Evolutionary conservation across 2,329 filamentous ascomycete genomes (phyloP).

Genomic region (Neonectria hederae): DNA sequence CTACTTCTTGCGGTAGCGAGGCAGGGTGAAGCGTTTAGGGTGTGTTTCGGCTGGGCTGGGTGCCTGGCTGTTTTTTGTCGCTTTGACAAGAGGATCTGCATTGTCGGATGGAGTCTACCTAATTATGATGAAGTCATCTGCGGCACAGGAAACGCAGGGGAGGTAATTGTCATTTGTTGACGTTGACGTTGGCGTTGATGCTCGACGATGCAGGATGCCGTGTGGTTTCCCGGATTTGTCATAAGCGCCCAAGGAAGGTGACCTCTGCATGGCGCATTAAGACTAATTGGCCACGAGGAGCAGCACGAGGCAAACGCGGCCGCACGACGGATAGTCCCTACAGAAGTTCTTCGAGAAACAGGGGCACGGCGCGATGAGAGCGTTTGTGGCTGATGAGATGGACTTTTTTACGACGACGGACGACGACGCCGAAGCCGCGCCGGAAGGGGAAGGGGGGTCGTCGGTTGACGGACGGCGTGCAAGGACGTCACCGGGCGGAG

Average conservation of each 20-base stretch:
- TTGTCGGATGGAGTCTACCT: neutral
- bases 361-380: conserved; percentile 2
- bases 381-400: conserved; percentile 1
- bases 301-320: no score
- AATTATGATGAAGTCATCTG: conserved; percentile 9
- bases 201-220: neutral
- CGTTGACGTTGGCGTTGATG: neutral
- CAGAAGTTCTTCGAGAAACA: neutral
- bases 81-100: conserved; percentile 16
- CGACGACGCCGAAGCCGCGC: neutral
- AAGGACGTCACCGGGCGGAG: neutral
- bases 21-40: conserved; percentile 1
- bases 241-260: neutral
- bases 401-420: neutral
- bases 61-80: conserved; percentile 8
- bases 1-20: conserved; percentile 5
- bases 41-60: conserved; percentile 13
- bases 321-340: neutral
- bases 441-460: neutral
- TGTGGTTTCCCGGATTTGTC: neutral
- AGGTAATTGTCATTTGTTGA: neutral
- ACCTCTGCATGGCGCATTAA: no score
- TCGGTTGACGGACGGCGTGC: neutral
- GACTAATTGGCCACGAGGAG: neutral
- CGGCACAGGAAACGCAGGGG: conserved; percentile 3